phyloP scores from a whole-genome alignment of 179 eudicot genomes.

The Heliamphora pulchella region DNA sequence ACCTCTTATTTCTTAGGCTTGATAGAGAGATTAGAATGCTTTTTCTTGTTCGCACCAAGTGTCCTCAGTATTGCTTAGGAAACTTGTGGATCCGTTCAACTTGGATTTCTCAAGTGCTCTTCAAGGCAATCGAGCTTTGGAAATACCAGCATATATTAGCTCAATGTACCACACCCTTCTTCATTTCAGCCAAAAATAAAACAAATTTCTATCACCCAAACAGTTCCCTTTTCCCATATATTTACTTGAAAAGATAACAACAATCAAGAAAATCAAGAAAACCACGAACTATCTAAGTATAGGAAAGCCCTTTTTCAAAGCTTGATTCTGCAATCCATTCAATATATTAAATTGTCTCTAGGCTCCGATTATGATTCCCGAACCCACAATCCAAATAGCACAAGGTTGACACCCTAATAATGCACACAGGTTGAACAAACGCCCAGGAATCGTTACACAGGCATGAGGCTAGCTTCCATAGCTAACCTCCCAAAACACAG shows the following conservation, averaged over 20 bases:
- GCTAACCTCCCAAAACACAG: background rate
- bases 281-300: background rate
- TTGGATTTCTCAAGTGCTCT: too few relatives aligned
- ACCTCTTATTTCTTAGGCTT: too few relatives aligned
- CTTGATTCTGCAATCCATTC: background rate
- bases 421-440: background rate
- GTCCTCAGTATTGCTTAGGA: too few relatives aligned
- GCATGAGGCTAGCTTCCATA: background rate
- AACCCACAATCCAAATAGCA: background rate
- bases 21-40: too few relatives aligned
- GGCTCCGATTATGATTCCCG: background rate
- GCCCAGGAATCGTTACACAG: background rate
- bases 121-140: too few relatives aligned
- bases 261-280: background rate
- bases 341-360: background rate
- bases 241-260: background rate
- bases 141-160: background rate
- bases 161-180: background rate
- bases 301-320: background rate
- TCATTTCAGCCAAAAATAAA: background rate
- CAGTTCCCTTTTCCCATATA: background rate
- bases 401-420: background rate
- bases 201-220: background rate
- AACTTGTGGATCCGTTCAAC: too few relatives aligned
- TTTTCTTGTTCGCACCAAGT: too few relatives aligned